phyloP scores from a whole-genome alignment of 1,284 basidiomycete genomes.

The Sanguinoderma infundibulare region DNA sequence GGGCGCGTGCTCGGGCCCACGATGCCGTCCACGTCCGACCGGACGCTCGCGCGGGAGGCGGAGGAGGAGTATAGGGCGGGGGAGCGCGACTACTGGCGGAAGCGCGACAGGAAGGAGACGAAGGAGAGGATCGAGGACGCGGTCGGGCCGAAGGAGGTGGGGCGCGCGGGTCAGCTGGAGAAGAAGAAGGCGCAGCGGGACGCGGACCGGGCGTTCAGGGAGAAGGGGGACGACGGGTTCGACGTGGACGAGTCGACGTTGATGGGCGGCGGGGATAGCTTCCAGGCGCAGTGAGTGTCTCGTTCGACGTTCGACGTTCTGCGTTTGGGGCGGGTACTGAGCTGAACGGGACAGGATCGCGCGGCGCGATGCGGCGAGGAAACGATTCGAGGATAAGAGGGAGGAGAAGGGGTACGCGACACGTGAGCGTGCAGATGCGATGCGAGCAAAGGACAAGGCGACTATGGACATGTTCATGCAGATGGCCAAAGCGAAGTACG shows the following conservation, averaged over 20 bases:
- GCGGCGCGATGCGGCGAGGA: slow-evolving; percentile 65
- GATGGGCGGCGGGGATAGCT: slow-evolving; percentile 76
- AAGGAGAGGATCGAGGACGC: slow-evolving; percentile 74
- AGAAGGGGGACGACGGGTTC: slow-evolving; percentile 71
- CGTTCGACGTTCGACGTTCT: not conserved
- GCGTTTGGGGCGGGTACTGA: not conserved
- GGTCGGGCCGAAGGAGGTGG: slow-evolving; percentile 74
- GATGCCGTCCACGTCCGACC: slow-evolving; percentile 67
- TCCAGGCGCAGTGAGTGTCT: slow-evolving; percentile 63
- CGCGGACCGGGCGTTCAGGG: slow-evolving; percentile 64
- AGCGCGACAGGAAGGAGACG: slow-evolving; percentile 65
- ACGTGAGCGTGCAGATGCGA: slow-evolving; percentile 57
- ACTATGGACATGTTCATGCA: slow-evolving; percentile 88
- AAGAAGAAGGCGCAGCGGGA: slow-evolving; percentile 74
- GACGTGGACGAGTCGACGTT: slow-evolving; percentile 72
- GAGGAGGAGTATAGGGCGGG: slow-evolving; percentile 50
- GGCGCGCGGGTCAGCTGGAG: slow-evolving; percentile 75
- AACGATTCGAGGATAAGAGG: slow-evolving; percentile 57
- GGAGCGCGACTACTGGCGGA: slow-evolving; percentile 60
- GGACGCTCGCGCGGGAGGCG: slow-evolving; percentile 65
- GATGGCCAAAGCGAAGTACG: slow-evolving; percentile 76
- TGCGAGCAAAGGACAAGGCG: slow-evolving; percentile 75
- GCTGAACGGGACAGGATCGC: slow-evolving; percentile 53
- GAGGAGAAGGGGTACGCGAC: slow-evolving; percentile 51
- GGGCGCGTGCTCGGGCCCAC: slow-evolving; percentile 65